Percentiles rank a stretch among this genome's conserved stretches.
phyloP scores from a whole-genome alignment of 2,329 filamentous ascomycete species.

The Cercospora sp. region DNA sequence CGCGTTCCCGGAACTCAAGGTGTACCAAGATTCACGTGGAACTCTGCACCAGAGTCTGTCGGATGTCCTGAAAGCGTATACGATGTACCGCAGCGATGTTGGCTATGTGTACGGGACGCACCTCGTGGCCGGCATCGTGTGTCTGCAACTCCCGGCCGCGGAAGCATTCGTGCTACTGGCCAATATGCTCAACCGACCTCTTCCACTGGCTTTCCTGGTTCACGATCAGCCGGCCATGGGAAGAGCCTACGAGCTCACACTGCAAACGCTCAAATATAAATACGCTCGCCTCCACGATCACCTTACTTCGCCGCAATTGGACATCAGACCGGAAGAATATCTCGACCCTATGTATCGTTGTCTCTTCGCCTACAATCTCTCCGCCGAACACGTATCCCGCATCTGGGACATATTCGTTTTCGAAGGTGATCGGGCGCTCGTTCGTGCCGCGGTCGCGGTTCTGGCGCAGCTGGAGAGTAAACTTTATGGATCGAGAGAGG shows the following conservation, averaged over 20 bases:
- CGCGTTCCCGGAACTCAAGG: slow-evolving; percentile 70
- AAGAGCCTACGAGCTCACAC: slow-evolving; percentile 67
- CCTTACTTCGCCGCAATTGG: slow-evolving; percentile 49
- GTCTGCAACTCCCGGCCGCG: slow-evolving; percentile 67
- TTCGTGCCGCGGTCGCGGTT: slow-evolving; percentile 70
- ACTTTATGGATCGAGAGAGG: slow-evolving; percentile 48
- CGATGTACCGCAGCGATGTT: slow-evolving; percentile 79
- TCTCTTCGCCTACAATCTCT: slow-evolving; percentile 37
- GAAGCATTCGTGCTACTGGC: slow-evolving; percentile 70
- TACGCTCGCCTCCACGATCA: slow-evolving; percentile 64
- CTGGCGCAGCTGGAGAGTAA: slow-evolving; percentile 55
- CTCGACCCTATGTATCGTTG: slow-evolving; percentile 38
- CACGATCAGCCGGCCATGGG: slow-evolving; percentile 67
- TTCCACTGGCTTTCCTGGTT: slow-evolving; percentile 74
- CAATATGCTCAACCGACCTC: slow-evolving; percentile 73
- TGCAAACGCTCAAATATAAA: slow-evolving; percentile 66
- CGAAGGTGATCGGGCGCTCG: slow-evolving; percentile 71
- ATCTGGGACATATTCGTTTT: slow-evolving; percentile 83
- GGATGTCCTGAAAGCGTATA: slow-evolving; percentile 74
- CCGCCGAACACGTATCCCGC: slow-evolving; percentile 56
- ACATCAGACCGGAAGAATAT: slow-evolving; percentile 42
- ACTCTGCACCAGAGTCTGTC: slow-evolving; percentile 68
- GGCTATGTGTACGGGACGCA: slow-evolving; percentile 75
- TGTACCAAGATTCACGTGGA: slow-evolving; percentile 64
- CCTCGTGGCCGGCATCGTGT: slow-evolving; percentile 69